A percentile compares a stretch with the other conserved stretches of the same genome.
Evolutionary conservation across 352 stramenopile genomes (phyloP).

Genomic region (Globisporangium echinulatum): DNA sequence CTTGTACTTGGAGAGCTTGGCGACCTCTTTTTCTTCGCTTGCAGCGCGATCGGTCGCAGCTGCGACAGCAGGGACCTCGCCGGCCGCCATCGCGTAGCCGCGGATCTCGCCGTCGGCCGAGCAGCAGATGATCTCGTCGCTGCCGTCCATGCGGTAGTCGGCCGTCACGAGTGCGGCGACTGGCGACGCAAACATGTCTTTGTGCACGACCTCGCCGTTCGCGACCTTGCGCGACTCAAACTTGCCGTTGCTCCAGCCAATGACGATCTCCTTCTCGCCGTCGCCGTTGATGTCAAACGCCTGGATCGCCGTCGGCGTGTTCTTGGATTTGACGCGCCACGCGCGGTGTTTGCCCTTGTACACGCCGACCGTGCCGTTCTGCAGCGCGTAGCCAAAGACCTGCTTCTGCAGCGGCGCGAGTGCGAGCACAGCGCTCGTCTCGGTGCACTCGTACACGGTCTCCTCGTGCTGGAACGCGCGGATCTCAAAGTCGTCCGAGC

Average conservation of each 20-base stretch:
- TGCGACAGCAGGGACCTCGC: slow-evolving; percentile 25
- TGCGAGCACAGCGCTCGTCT: slow-evolving; percentile 73
- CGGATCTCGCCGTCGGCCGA: slow-evolving; percentile 72
- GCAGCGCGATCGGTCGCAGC: slow-evolving; percentile 33
- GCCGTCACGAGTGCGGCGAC: slow-evolving; percentile 65
- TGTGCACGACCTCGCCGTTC: slow-evolving; percentile 85
- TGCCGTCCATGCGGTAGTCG: slow-evolving; percentile 88
- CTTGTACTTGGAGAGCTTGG: slow-evolving; percentile 80
- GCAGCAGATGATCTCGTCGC: slow-evolving; percentile 87
- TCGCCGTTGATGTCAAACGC: slow-evolving; percentile 90
- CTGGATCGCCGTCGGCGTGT: slow-evolving; percentile 69
- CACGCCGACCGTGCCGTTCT: slow-evolving; percentile 91
- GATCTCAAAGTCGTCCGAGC: slow-evolving; percentile 90
- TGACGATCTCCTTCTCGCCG: slow-evolving; percentile 84
- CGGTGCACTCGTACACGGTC: slow-evolving; percentile 82
- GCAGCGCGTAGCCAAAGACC: slow-evolving; percentile 82
- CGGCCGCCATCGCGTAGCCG: slow-evolving; percentile 48
- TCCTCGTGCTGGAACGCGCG: slow-evolving; percentile 87
- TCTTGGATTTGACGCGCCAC: slow-evolving; percentile 92
- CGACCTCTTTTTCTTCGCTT: slow-evolving; percentile 68
- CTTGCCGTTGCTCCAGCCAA: slow-evolving; percentile 89
- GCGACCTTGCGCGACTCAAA: slow-evolving; percentile 63
- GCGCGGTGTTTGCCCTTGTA: slow-evolving; percentile 83
- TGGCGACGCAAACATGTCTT: slow-evolving; percentile 60
- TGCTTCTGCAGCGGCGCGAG: slow-evolving; percentile 69